phyloP scores from a whole-genome alignment of 1,284 basidiomycete genomes.

The Cutaneotrichosporon cyanovorans region DNA sequence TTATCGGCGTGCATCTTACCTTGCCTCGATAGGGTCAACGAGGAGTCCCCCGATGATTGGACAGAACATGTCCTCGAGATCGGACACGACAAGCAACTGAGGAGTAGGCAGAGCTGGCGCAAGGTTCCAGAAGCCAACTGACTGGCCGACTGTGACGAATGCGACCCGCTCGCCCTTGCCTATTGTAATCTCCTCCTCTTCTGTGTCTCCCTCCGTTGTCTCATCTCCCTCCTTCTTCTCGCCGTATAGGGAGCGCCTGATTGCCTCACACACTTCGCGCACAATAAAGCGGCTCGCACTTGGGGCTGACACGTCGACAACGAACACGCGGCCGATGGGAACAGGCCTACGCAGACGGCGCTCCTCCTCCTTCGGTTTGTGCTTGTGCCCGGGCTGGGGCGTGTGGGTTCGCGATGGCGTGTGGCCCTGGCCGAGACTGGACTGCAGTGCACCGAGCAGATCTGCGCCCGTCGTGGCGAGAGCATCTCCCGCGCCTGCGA shows the following conservation, averaged over 20 bases:
- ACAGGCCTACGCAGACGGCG: slow-evolving; percentile 52
- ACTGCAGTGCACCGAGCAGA: slow-evolving; percentile 38
- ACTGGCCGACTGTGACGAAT: slow-evolving; percentile 76
- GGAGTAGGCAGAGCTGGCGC: slow-evolving; percentile 58
- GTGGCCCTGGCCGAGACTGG: slow-evolving; percentile 29
- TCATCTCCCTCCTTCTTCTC: slow-evolving; percentile 45
- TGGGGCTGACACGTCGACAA: slow-evolving; percentile 74
- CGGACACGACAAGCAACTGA: slow-evolving; percentile 76
- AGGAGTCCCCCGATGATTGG: slow-evolving; percentile 72
- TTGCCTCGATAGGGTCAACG: slow-evolving; percentile 64
- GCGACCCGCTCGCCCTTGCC: slow-evolving; percentile 52
- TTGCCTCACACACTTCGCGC: slow-evolving; percentile 58
- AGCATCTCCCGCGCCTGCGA: slow-evolving; percentile 45
- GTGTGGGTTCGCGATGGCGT: slow-evolving; percentile 36
- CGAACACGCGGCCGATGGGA: slow-evolving; percentile 76
- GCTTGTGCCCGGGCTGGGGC: slow-evolving; percentile 33
- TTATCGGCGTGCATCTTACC: slow-evolving; percentile 52
- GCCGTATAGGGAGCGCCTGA: slow-evolving; percentile 67
- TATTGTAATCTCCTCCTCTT: slow-evolving; percentile 43
- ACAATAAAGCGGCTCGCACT: slow-evolving; percentile 68
- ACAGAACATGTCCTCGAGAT: slow-evolving; percentile 83
- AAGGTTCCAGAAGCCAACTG: slow-evolving; percentile 85
- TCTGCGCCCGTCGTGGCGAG: slow-evolving; percentile 39
- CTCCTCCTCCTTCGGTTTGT: slow-evolving; percentile 28
- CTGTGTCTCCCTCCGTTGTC: slow-evolving; percentile 40